Conservation (phyloP, 208 protist species). For the Porcisia hertigi region DNA sequence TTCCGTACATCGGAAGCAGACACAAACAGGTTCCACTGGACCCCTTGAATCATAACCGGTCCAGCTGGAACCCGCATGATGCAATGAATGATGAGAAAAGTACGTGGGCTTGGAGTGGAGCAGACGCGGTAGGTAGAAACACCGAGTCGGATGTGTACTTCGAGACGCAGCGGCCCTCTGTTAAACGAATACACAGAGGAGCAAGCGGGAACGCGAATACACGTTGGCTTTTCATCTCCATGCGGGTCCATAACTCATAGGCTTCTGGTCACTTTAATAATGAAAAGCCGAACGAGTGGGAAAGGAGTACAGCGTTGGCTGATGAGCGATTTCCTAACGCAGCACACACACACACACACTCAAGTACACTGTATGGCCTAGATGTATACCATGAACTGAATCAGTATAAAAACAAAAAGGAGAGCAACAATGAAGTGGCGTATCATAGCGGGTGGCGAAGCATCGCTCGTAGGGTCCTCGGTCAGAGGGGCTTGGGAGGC, state of each 20-base stretch:
- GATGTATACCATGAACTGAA: constrained; percentile 28
- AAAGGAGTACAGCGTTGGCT: not conserved
- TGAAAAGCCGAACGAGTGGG: not conserved
- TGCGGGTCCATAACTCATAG: not conserved
- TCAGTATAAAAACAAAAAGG: constrained; percentile 25
- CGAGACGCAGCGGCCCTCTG: not conserved
- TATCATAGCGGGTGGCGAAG: not conserved
- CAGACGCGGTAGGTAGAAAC: not conserved
- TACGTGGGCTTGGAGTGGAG: not conserved
- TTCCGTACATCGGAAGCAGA: not conserved
- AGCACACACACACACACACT: not conserved
- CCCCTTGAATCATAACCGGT: not conserved
- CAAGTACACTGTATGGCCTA: constrained; percentile 4
- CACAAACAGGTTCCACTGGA: not conserved
- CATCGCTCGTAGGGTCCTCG: not conserved
- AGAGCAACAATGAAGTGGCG: constrained; percentile 15
- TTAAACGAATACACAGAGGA: not conserved
- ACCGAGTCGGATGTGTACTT: not conserved
- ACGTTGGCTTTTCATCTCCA: not conserved
- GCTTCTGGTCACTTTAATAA: not conserved
- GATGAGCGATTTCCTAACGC: not conserved
- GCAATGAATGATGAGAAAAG: constrained; percentile 6
- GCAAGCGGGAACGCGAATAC: not conserved
- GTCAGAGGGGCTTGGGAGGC: not conserved
- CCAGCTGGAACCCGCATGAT: not conserved